Percentiles rank a stretch among this genome's conserved stretches.
These are phyloP conservation scores for Epithemia pelagica DNA, from an alignment of 108 stramenopile genomes.

Conservation along the genomic window DNA sequence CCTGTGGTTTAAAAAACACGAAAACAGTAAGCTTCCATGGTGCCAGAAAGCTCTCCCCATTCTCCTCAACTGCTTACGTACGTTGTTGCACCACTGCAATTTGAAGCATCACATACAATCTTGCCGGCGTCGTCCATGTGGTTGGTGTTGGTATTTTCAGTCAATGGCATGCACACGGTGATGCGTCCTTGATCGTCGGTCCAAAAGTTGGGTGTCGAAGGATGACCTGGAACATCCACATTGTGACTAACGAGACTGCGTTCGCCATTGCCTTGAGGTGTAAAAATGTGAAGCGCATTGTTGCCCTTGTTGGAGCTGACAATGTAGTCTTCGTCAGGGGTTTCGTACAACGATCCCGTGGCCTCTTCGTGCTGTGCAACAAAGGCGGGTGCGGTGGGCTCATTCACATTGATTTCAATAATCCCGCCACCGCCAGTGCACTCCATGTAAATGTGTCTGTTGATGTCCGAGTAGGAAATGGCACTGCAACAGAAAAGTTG, in stretches of 20 bases:
- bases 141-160: slow-evolving; percentile 15
- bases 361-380: slow-evolving; percentile 11
- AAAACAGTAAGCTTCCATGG: background rate
- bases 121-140: slow-evolving; percentile 2
- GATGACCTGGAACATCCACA: slow-evolving; percentile 6
- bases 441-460: slow-evolving; percentile 14
- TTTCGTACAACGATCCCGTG: slow-evolving; percentile 16
- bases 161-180: slow-evolving; percentile 16
- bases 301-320: slow-evolving; percentile 11
- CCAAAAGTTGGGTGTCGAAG: slow-evolving; percentile 8
- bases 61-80: no score
- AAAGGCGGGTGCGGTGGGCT: slow-evolving; percentile 1
- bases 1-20: background rate
- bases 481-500: slow-evolving; percentile 10
- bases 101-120: slow-evolving; percentile 9
- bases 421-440: slow-evolving; percentile 12
- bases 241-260: background rate
- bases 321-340: slow-evolving; percentile 12
- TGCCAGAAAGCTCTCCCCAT: no score
- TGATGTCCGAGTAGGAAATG: slow-evolving; percentile 12
- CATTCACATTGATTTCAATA: slow-evolving; percentile 16
- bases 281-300: slow-evolving; percentile 7
- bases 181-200: slow-evolving; percentile 2
- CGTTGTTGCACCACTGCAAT: slow-evolving; percentile 11
- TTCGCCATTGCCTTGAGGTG: slow-evolving; percentile 10